A percentile compares a stretch with the other conserved stretches of the same genome.
Conservation (phyloP, 192 early-diverging fungal species). For the Linnemannia elongata region DNA sequence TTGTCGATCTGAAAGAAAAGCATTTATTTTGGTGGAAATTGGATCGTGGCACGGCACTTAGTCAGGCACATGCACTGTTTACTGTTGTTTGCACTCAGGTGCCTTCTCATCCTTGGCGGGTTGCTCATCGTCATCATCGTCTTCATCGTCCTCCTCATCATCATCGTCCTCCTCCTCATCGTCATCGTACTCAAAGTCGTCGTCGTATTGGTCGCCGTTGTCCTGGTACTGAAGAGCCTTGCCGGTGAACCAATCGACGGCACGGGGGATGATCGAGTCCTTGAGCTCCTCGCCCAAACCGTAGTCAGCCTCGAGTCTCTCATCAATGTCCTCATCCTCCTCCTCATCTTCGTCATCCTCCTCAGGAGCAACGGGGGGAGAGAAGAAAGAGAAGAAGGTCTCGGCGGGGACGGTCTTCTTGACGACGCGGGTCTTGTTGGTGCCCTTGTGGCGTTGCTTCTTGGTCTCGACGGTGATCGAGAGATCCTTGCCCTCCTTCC, state of each 20-base stretch:
- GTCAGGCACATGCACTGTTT: neutral
- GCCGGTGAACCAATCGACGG: slow-evolving; percentile 99
- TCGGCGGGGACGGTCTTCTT: slow-evolving; percentile 97
- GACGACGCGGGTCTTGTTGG: slow-evolving; percentile 98
- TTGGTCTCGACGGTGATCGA: slow-evolving; percentile 95
- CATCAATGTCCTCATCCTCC: slow-evolving; percentile 78
- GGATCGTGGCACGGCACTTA: neutral
- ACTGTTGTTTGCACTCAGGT: slow-evolving; percentile 70
- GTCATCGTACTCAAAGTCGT: slow-evolving; percentile 64
- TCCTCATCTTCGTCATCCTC: slow-evolving; percentile 71
- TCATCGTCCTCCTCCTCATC: slow-evolving; percentile 71
- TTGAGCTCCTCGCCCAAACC: slow-evolving; percentile 98
- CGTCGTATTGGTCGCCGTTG: slow-evolving; percentile 73
- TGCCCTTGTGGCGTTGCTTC: slow-evolving; percentile 99
- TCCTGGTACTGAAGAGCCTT: slow-evolving; percentile 93
- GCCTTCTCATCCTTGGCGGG: slow-evolving; percentile 68
- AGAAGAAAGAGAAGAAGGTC: slow-evolving; percentile 99
- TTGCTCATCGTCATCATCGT: slow-evolving; percentile 69
- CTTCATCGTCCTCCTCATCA: slow-evolving; percentile 71
- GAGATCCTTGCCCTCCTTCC: slow-evolving; percentile 98
- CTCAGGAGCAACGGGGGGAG: slow-evolving; percentile 82
- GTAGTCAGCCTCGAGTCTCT: slow-evolving; percentile 93
- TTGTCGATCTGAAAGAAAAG: neutral
- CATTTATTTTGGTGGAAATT: neutral
- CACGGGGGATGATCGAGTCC: slow-evolving; percentile 96